Base-by-base conservation (phyloP, 306 rosid genomes). In the Ormosia semicastrata region DNA sequence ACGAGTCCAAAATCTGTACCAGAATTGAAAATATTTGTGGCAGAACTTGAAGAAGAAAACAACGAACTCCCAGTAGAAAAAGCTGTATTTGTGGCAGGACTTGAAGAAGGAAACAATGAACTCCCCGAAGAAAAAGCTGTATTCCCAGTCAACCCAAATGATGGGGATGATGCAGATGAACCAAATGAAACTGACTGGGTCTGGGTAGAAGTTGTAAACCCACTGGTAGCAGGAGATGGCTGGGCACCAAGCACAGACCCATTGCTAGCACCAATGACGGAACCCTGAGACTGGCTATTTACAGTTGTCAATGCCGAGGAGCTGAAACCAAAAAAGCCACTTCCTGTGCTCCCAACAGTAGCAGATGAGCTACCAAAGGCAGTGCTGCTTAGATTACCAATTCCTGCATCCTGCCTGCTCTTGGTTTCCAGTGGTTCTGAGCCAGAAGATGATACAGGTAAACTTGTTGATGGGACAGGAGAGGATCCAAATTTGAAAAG, bases 41-140 rank as follows among this genome's bases (percentile, higher is more conserved):
- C 71, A 68, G 91, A 57, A 83, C 84, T 85, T 63, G 98, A 78
- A 43, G 86, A 84, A 81, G 89, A 79, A 80, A 88, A 86, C n/a
- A 70, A 18, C 0, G 89, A 88, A 88, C 86, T 85, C 50, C 98
- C 93, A 44, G 92, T 81, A 62, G 95, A 80, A 49, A 89, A 70
- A 47, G 86, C 71, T 14, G 89, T 41, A 73, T 73, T 86, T 60
- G 83, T 4, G 60, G 85, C 77, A 57, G 90, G 56, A 81, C 85
- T 82, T 60, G 93, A 78, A 30, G 89, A 80, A 82, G 89, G 81
- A 73, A 87, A 89, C 15, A 50, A 30, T 0, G 89, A 87, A 84
- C 84, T 85, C 17, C 94, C 91, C 1, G 87, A 85, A 52, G 94
- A 84, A 52, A 92, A 78, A 53, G 85, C 62, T 3, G 91, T 13